These are phyloP conservation scores for Coffea humblotiana DNA, from an alignment of 305 asterid genomes.

Conservation along the genomic window DNA sequence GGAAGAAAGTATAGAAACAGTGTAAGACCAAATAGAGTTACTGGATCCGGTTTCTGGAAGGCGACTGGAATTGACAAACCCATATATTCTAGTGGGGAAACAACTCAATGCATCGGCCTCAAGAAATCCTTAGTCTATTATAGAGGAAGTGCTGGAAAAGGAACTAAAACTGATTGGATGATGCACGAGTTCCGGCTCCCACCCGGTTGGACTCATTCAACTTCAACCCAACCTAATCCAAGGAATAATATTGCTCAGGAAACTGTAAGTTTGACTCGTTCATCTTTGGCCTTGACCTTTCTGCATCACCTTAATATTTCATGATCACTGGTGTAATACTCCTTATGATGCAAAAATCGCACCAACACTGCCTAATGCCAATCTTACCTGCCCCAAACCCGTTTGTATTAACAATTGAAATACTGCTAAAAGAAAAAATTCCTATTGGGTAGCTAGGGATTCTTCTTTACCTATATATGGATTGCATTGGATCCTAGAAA, in stretches of 20 bases:
- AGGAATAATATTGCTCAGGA: constrained; percentile 20
- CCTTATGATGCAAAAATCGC: too few species aligned
- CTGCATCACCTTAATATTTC: not conserved
- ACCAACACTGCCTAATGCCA: too few species aligned
- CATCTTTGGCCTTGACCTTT: not conserved
- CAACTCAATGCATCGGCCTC: constrained; percentile 36
- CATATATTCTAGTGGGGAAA: constrained; percentile 30
- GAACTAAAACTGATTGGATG: constrained; percentile 61
- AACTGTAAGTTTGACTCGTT: constrained; percentile 30
- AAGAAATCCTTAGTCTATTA: constrained; percentile 51
- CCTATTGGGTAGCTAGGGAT: too few species aligned
- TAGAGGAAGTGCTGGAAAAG: constrained; percentile 50
- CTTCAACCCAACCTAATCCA: constrained; percentile 2
- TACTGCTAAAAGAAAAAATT: too few species aligned
- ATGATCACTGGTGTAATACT: too few species aligned
- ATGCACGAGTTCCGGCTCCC: constrained; percentile 66
- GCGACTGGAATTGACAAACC: constrained; percentile 62
- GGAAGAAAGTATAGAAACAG: constrained; percentile 56
- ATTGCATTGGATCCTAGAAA: too few species aligned
- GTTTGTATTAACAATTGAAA: too few species aligned
- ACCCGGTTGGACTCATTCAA: constrained; percentile 14
- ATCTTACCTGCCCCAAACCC: too few species aligned
- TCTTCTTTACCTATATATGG: too few species aligned
- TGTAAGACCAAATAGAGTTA: constrained; percentile 54
- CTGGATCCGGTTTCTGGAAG: constrained; percentile 60